Evolutionary conservation across 257 asterid species (phyloP), one percentile per base, ranked within the genome.

Genomic region (Fraxinus americana): DNA sequence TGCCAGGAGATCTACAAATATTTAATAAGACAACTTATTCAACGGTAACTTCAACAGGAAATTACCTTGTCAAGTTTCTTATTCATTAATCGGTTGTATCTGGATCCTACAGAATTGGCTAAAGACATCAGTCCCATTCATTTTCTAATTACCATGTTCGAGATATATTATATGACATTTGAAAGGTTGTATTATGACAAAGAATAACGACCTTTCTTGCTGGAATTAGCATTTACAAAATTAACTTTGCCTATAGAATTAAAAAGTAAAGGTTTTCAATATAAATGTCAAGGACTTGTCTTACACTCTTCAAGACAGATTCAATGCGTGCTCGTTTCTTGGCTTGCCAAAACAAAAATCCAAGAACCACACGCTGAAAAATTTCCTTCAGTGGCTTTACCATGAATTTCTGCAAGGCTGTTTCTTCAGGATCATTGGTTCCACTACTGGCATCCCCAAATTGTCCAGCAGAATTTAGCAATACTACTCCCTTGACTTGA

Each of bases 261-360:
- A 43, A 74, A 50, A 71, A 70, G 48, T 45, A 67, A 71, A 34
- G 29, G 45, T 32, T 50, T 63, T 68, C 2, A 4, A 2, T 35
- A 5, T 50, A 27, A 9, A 12, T 3, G 2, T 16, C 19, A 71
- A 75, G 75, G 72, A 78, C 35, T 54, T 67, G 73, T 45, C 92
- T 3, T 88, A 94, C 98, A 71, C 97, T 94, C 85, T 92, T 90
- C 88, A 92, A 77, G 83, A 94, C 97, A 45, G 98, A 94, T 79
- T 92, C 89, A 8, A 94, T 43, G 35, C 97, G 96, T 73, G 97
- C 85, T 70, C 98, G 99, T 83, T 90, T 96, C 89, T 91, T 94
- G 85, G 98, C 96, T 86, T 94, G 99, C 98, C 99, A 94, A 86
- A 94, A 94, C 75, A 94, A 79, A 71, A 92, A 78, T 25, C 97